Conservation (phyloP, 2,329 filamentous ascomycete genomes). For the Ophiostoma quercus region DNA sequence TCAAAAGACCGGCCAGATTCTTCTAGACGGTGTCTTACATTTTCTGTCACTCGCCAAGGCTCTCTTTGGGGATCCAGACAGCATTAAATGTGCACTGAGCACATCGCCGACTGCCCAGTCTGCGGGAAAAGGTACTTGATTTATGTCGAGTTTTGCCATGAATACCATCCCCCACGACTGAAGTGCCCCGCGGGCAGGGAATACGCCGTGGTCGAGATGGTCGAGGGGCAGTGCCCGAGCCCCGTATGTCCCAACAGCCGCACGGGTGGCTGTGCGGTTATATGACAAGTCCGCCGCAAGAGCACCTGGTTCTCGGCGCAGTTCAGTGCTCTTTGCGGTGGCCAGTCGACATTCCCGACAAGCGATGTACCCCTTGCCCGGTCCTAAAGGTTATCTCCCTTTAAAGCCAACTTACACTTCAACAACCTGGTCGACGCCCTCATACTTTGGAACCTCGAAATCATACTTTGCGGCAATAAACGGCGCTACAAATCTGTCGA, state of each 20-base stretch:
- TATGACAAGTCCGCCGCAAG: slow-evolving; percentile 36
- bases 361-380: background rate
- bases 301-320: slow-evolving; percentile 45
- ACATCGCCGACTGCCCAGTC: slow-evolving; percentile 53
- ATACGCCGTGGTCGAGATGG: slow-evolving; percentile 43
- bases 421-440: slow-evolving; percentile 82
- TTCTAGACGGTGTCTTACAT: background rate
- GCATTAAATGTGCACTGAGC: slow-evolving; percentile 53
- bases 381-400: background rate
- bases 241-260: slow-evolving; percentile 55
- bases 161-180: slow-evolving; percentile 46
- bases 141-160: slow-evolving; percentile 53
- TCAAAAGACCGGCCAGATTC: background rate
- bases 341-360: background rate
- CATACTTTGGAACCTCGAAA: slow-evolving; percentile 75
- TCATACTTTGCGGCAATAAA: slow-evolving; percentile 78
- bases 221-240: slow-evolving; percentile 52
- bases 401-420: slow-evolving; percentile 55
- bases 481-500: slow-evolving; percentile 66
- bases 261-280: slow-evolving; percentile 51
- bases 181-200: slow-evolving; percentile 44
- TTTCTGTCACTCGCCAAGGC: background rate
- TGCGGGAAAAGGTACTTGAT: slow-evolving; percentile 56
- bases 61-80: slow-evolving; percentile 5
- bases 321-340: background rate